Base-by-base conservation (phyloP, 208 protist genomes). In the Crithidia thermophila region DNA sequence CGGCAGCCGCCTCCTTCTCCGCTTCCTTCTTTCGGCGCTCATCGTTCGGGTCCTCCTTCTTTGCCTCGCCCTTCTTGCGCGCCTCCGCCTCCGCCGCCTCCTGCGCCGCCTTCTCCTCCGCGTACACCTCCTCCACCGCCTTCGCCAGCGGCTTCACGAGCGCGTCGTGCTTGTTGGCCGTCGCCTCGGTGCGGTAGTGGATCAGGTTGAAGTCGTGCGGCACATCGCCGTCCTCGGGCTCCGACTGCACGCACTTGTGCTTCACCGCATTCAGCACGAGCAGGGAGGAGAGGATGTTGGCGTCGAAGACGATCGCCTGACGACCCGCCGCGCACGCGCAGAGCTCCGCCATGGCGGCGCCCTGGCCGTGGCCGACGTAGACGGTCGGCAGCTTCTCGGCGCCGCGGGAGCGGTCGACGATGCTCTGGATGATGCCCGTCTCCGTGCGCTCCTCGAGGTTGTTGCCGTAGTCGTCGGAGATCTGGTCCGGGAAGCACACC, bases 391-490 rank as follows among this genome's bases (percentile, higher is more conserved):
- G 47, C 55, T 33, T 28, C 16, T 63, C 65, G n/a, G 67, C 60
- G 18, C n/a, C 7, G 14, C 46, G 36, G 16, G 71, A 59, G 43
- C 42, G 47, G 55, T 37, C 37, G 16, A 80, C 69, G 58, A 75
- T 81, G 52, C 47, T 67, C 28, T 60, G 45, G 61, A 68, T 72
- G 59, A 82, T 67, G 57, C 76, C 77, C 27, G 60, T 34, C 68
- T 86, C 80, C 27, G 34, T 53, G 72, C 60, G 76, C 62, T 66
- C 61, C n/a, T 86, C 80, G n/a, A 86, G 80, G 72, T 85, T 85
- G 72, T 79, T 82, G 67, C 80, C 80, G 50, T 77, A 85, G 75
- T 85, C 80, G 39, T 86, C 75, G 30, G 75, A 78, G 55, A 82
- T 66, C 61, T 86, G 75, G 16, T 77, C 75, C 0, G 76, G 80